These are phyloP conservation scores for Infundibulicybe gibba DNA, from an alignment of 768 basidiomycete species.

Conservation along the genomic window DNA sequence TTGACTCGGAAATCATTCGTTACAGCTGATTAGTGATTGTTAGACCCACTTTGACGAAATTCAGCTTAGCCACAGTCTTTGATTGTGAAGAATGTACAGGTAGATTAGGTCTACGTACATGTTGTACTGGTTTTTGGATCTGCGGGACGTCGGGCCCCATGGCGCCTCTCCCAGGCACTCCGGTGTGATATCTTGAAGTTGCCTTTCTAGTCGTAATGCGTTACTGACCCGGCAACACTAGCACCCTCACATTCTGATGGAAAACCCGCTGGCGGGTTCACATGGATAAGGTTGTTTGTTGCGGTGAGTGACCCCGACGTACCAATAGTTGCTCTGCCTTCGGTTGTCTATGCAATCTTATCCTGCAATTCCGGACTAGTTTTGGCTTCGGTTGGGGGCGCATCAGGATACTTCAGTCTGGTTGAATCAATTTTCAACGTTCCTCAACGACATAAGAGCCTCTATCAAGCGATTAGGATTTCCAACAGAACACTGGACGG, in stretches of 20 bases:
- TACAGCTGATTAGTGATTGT: no score
- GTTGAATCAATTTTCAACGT: conserved; percentile 26
- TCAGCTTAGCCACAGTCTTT: no score
- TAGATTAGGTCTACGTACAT: no score
- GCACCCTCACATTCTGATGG: conserved; percentile 20
- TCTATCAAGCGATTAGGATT: neutral
- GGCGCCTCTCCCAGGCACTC: conserved; percentile 20
- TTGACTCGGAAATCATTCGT: no score
- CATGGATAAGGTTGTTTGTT: no score
- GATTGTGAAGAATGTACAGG: no score
- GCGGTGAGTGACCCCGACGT: neutral
- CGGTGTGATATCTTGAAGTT: conserved; percentile 27
- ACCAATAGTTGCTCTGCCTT: conserved; percentile 23
- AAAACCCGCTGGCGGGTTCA: conserved; percentile 10
- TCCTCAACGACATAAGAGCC: conserved; percentile 20
- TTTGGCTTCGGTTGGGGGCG: conserved; percentile 20
- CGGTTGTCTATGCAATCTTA: conserved; percentile 19
- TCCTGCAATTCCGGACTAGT: conserved; percentile 18
- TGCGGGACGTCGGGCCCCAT: no score
- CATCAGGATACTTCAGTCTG: conserved; percentile 23
- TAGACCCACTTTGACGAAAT: no score
- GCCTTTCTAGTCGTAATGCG: conserved; percentile 10
- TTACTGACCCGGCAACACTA: conserved; percentile 1
- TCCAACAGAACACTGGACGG: no score
- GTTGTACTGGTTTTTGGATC: no score